Base-by-base conservation (phyloP, 1,284 basidiomycete genomes). In the Ustanciosporium gigantosporum region DNA sequence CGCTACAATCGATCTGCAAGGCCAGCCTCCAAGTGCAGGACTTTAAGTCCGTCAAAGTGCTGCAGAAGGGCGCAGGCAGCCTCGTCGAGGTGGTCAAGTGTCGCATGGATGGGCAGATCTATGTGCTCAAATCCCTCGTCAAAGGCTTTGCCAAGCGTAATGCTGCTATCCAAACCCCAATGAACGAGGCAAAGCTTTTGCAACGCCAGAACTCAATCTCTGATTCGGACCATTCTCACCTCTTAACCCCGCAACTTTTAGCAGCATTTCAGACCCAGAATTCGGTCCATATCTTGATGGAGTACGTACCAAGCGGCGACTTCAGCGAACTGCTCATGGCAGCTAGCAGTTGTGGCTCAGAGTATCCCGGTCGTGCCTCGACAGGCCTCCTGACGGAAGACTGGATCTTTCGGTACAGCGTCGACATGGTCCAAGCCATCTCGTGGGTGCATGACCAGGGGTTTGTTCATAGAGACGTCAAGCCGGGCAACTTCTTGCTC, bases 391-490 rank as follows among this genome's bases (percentile, higher is more conserved):
- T 77, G 25, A 49, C 34, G 16, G 69, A 75, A 38, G 52, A 59
- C 20, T 73, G 72, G 65, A 62, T 71, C 34, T 38, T 59, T 19
- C 32, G 51, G 5, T 77, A 74, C 36, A 67, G 72, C 19, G 51
- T 57, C 31, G 75, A 77, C 41, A 76, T 77, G 57, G 52, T 76
- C 31, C 67, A 68, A 19, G 74, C 74, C 23, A 59, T 77, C 31
- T 61, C 60, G 4, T 77, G 75, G 75, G 53, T 72, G 6, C 75
- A 77, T 38, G 41, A 24, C 7, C 52, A 62, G 22, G 66, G 66
- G 22, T 76, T 69, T 41, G 73, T 70, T 15, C 75, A 77, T 44
- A 52, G 75, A 31, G 75, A 77, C 31, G 62, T 77, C 46, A 77
- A 77, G 38, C 75, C 75, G 9, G 62, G 60, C 43, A 77, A 77